These are phyloP conservation scores for Lagenidium giganteum DNA, from an alignment of 352 stramenopile genomes.

Conservation along the genomic window DNA sequence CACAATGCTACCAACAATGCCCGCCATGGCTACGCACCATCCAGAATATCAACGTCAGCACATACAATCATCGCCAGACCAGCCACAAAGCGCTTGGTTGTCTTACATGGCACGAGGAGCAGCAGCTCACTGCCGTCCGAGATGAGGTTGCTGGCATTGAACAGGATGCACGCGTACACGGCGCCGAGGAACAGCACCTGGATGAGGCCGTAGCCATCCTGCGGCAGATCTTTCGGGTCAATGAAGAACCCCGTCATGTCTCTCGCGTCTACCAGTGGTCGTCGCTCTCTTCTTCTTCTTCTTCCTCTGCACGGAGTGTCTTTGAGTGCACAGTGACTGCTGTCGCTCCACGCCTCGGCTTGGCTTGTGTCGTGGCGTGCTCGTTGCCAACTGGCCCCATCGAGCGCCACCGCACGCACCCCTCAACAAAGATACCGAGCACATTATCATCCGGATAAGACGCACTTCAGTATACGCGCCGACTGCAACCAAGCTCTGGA, in stretches of 20 bases:
- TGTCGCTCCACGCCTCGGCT: too few species aligned
- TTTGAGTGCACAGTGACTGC: too few species aligned
- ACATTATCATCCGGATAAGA: too few species aligned
- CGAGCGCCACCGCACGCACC: too few species aligned
- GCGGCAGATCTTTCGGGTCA: conserved; percentile 78
- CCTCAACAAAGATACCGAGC: too few species aligned
- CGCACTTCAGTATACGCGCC: too few species aligned
- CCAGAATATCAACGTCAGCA: background rate
- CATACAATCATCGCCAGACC: background rate
- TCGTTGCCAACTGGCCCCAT: too few species aligned
- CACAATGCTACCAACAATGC: conserved; percentile 95
- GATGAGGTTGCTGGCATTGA: conserved; percentile 96
- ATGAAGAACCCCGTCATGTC: conserved; percentile 70
- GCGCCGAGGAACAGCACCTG: conserved; percentile 94
- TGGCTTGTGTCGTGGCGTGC: too few species aligned
- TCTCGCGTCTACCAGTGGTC: too few species aligned
- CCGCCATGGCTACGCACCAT: conserved; percentile 62
- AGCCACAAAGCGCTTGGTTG: background rate
- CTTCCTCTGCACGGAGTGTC: too few species aligned
- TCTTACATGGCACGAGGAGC: conserved; percentile 89
- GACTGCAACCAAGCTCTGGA: too few species aligned
- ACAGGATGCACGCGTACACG: conserved; percentile 97
- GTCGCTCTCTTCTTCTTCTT: too few species aligned
- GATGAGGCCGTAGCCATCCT: conserved; percentile 68
- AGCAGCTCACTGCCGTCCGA: conserved; percentile 97